Base-by-base conservation (phyloP, 192 early-diverging fungal species). In the Coemansia javaensis region DNA sequence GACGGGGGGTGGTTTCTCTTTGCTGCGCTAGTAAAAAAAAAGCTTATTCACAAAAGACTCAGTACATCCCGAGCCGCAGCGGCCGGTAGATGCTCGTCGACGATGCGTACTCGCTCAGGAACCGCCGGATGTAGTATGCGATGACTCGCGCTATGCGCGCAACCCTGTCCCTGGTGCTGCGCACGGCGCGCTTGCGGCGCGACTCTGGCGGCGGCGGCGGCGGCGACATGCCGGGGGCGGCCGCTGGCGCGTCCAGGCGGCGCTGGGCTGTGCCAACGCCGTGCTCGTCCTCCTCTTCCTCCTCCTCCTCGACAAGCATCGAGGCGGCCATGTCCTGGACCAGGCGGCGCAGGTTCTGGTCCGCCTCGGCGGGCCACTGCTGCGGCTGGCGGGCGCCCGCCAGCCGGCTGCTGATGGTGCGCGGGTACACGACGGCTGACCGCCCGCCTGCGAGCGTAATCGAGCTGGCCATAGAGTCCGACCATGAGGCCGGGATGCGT, bases 401-500 rank as follows among this genome's bases (percentile, higher is more conserved):
- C 5, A 61, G 32, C 4, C 46, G 43, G 21, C 53, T 47, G 21
- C 53, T 47, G 52, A 27, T 16, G 13, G 50, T 17, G 24, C 39
- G 46, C 25, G 42, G 54, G 7, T 54, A 46, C 12, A 8, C 32
- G 3, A 21, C 31, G 8, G 36, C 16, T 1, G 43, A 30, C 17
- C 57, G 53, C 39, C 25, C 66, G 21, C 56, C 63, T 0, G 53
- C 28, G 4, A 73, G 25, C 5, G 69, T 73, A 20, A 73, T 49
- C 3, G 69, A 73, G 42, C 69, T 73, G 32, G 63, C 53, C 69
- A 73, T 73, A 0, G 69, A 73, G 28, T 73, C 60, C 7, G 69
- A 44, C 69, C 69, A 73, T 16, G 69, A 73, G 46, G 47, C 53
- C 31, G 60, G 50, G 10, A 42, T 15, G 18, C 41, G 56, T 16